phyloP scores from a whole-genome alignment of 169 alveolate species.

The Plasmodium malariae region DNA sequence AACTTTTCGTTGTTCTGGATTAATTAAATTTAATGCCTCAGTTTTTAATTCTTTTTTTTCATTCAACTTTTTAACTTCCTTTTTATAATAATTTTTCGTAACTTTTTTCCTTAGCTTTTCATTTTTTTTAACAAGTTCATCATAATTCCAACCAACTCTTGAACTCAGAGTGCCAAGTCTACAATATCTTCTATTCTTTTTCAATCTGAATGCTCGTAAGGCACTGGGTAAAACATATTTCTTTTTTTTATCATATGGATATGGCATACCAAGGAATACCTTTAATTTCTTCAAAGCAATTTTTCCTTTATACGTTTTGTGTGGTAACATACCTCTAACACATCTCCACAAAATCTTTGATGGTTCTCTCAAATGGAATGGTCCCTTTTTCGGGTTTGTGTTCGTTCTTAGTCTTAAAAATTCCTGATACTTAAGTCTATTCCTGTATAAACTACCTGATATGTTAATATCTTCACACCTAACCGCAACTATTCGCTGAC shows the following conservation, averaged over 20 bases:
- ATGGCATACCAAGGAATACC: conserved; percentile 96
- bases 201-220: conserved; percentile 90
- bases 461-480: conserved; percentile 97
- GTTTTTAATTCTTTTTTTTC: conserved; percentile 55
- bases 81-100: conserved; percentile 88
- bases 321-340: conserved; percentile 99
- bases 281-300: conserved; percentile 96
- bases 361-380: conserved; percentile 98
- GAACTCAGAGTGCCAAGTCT: conserved; percentile 93
- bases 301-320: conserved; percentile 98
- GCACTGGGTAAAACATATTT: conserved; percentile 96
- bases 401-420: conserved; percentile 96
- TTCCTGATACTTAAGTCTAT: conserved; percentile 94
- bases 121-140: conserved; percentile 88
- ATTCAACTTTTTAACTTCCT: conserved; percentile 80
- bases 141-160: conserved; percentile 95
- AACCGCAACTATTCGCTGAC: conserved; percentile 97
- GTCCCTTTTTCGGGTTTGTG: conserved; percentile 98
- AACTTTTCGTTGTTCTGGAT: conserved; percentile 63
- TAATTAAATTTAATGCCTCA: conserved; percentile 37
- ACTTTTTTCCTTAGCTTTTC: conserved; percentile 95
- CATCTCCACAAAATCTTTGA: conserved; percentile 97
- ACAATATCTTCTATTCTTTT: conserved; percentile 90
- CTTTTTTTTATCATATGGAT: conserved; percentile 94
- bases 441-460: conserved; percentile 97